Base-by-base conservation (phyloP, 495 filamentous ascomycete species). In the Aspergillus campestris region DNA sequence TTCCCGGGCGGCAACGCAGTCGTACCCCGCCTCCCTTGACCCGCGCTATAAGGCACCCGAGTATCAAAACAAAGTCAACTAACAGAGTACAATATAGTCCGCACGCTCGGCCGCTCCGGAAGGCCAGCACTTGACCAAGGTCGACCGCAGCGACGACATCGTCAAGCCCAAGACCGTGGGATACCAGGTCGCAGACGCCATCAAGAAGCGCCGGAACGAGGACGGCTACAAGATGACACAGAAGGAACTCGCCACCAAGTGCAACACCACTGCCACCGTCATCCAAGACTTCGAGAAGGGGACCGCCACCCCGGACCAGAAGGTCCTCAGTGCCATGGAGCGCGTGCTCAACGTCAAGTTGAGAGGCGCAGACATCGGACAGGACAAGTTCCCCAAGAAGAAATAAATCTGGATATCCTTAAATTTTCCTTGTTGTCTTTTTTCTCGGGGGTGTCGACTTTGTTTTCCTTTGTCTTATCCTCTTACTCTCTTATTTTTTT, bases 81-180 rank as follows among this genome's bases (percentile, higher is more conserved):
- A 32, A 11, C 9, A 37, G 24, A 35, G 13, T 27, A 18, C 27
- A 33, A 40, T 42, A 47, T 52, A 85, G 79, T 66, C 74, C 46
- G 70, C 70, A 46, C 79, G 79, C 59, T 56, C 75, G 49, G 73
- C 62, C 39, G 72, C 75, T 49, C 64, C 73, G 51, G 91, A 97
- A 73, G 92, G 92, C 58, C 92, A 99, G 69, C 89, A 86, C 60
- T 76, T 97, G 42, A 97, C 92, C 36, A 99, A 96, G 75, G 89
- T 99, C 62, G 92, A 97, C 77, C 92, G 92, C 56, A 79, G 81
- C 65, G 94, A 97, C 75, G 92, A 96, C 64, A 95, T 96, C 70
- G 81, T 96, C 65, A 94, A 94, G 72, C 89, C 89, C 55, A 90
- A 89, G 67, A 95, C 88, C 43, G 77, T 96, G 39, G 87, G 89